Base-by-base conservation (phyloP, 169 alveolate genomes). In the Plasmodium fragile region DNA sequence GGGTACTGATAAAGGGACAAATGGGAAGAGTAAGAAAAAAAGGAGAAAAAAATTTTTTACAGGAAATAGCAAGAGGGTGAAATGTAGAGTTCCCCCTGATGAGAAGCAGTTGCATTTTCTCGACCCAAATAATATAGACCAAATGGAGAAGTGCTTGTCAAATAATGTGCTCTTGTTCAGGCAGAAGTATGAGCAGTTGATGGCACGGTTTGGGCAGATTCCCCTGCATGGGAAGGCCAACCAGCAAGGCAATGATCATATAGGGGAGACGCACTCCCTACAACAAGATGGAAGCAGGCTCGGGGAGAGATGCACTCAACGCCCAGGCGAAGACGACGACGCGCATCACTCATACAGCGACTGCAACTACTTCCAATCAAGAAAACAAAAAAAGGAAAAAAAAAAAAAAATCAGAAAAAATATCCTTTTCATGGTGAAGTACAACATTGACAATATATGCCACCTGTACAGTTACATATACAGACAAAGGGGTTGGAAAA, bases 371-470 rank as follows among this genome's bases (percentile, higher is more conserved):
- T n/a, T 59, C 22, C 16, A 30, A n/a, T 13, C 22, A 32, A 89
- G 73, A 18, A 39, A 53, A 10, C 30, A 32, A 25, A 78, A 79
- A 65, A 41, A 34, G 52, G 52, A 8, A 53, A 65, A 69, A 4
- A 89, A 65, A 89, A 79, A 65, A 89, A 89, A 78, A 59, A 18
- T 89, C 45, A 89, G 73, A 49, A 89, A 78, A 43, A 89, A 79
- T 70, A 89, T 89, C 59, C 82, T 89, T 11, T 89, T 79, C 71
- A 89, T 77, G 94, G 69, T 89, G 36, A 39, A 81, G 36, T 78
- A 89, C 49, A 89, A 89, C 72, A 22, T 89, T 39, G 94, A 89
- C 43, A 89, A 89, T 79, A 89, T 89, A 5, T 69, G 91, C 39
- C 5, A 43, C 49, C 49, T 49, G 41, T 89, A 78, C 69, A 53